Conservation (phyloP, 164 flowering plant genomes). For the Chimonanthus salicifolius region DNA sequence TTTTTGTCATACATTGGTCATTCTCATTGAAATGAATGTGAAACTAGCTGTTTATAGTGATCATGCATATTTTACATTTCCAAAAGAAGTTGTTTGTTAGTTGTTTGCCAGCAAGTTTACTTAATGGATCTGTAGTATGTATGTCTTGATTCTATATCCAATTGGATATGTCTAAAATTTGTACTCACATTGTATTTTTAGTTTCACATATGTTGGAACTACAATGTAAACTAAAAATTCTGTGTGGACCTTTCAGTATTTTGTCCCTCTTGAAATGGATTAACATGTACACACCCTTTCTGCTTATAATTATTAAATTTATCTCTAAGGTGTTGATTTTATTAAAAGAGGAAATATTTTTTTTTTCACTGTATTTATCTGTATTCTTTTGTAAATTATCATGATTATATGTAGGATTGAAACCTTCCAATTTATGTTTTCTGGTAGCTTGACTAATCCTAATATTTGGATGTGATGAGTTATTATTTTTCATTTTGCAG, state of each 20-base stretch:
- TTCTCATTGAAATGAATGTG: too few relatives aligned
- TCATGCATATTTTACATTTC: too few relatives aligned
- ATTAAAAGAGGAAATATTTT: not conserved
- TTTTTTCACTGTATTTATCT: not conserved
- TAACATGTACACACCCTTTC: not conserved
- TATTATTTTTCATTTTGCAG: slow-evolving; percentile 40
- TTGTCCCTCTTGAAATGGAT: not conserved
- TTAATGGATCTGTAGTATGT: not conserved
- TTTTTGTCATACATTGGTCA: too few relatives aligned
- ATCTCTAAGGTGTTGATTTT: not conserved
- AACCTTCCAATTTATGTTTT: not conserved
- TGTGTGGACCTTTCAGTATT: not conserved
- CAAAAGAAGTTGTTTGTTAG: too few relatives aligned
- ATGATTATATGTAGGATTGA: not conserved
- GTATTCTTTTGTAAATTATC: not conserved
- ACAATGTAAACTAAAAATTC: not conserved
- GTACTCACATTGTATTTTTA: not conserved
- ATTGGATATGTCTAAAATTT: too few relatives aligned
- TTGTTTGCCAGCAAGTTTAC: not conserved
- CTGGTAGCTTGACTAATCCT: not conserved
- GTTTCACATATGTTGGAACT: not conserved
- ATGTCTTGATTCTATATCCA: not conserved
- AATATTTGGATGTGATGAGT: not conserved
- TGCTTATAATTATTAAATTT: not conserved
- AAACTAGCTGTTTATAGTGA: too few relatives aligned